Base-by-base conservation (phyloP, 441 rosid genomes). In the Codiaeum variegatum region DNA sequence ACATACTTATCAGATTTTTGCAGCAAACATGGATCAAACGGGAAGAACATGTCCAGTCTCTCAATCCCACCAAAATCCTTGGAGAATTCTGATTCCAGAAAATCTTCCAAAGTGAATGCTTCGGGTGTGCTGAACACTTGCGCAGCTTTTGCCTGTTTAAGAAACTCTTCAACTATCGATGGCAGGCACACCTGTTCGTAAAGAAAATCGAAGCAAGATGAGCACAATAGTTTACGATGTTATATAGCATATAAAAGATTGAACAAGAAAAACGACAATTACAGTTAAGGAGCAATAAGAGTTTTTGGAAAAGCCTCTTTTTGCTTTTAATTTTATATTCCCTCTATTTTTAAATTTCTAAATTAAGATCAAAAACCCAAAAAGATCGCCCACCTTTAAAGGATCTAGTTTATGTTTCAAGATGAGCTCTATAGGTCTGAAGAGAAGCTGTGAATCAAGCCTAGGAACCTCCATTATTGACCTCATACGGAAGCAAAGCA, bases 41-140 rank as follows among this genome's bases (percentile, higher is more conserved):
- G 98, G 76, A 95, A 95, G 83, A 92, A 94, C 79, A 84, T 85
- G 79, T 92, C 97, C 49, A 95, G 90, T 87, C 95, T 88, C 78
- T 94, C 91, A 63, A 81, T 62, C 68, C 99, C 98, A 26, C 94
- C 96, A 84, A 83, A 91, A 59, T 84, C 91, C 81, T 81, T 78
- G 7, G 97, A 95, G 36, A 86, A 86, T 38, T 88, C 86, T 0
- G 88, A 89, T 78, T 90, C 96, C 32, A 86, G 74, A 61, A 85
- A 34, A 55, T 85, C 88, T 66, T 86, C 73, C 58, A 82, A 88
- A 73, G 82, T 76, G 73, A 83, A 89, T n/a, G 80, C 75, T 72
- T 84, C 78, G 0, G 92, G 84, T 62, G 87, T 77, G 0, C 84
- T 74, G 64, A 91, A 88, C 32, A 92, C 73, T 40, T 75, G 83